Evolutionary conservation across 345 rosid genomes (phyloP), one percentile per base, ranked within the genome.

Genomic region (sweet orange (Citrus sinensis)): DNA sequence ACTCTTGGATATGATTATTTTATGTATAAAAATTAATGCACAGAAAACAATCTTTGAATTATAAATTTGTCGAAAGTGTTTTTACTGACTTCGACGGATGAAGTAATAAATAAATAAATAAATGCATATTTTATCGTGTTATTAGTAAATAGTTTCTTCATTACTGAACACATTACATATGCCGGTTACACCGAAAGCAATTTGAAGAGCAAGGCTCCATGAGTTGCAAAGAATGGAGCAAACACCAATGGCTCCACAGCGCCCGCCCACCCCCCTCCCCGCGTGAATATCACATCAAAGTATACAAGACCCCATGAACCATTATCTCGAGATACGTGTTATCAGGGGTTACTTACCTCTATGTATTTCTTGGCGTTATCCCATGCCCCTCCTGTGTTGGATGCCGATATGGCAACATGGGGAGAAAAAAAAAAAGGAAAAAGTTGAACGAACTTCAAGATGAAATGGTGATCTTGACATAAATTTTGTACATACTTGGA

Each of bases 321-420:
- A 46, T 46, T 13, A 46, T 46, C 17, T 46, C 14, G 3, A 13
- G 16, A 3, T 3, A 46, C 16, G 17, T 46, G 51, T 46, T 11
- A 46, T 3, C 4, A 0, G 4, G 4, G 51, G 4, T 27, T 0
- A 46, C 22, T 76, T 84, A 88, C 94, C 95, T 92, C 95, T 16
- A 85, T 90, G 87, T 88, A 88, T 80, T 90, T 92, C 87, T 92
- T 90, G 24, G 92, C 93, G 75, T 90, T 91, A 40, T 92, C 92
- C 91, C 91, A 88, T 22, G 93, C 93, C 37, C 93, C 95, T 27
- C 93, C 92, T 0, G 95, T 90, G 85, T 92, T 91, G 7, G 95
- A 91, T 74, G 93, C 91, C 32, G 93, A 90, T 56, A 92, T 90
- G 34, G 95, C 95, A 78, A 90, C 87, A 92, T 91, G 58, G 40